A percentile compares a stretch with the other conserved stretches of the same genome.
phyloP scores from a whole-genome alignment of 2,329 filamentous ascomycete species.

The Zymoseptoria passerinii region DNA sequence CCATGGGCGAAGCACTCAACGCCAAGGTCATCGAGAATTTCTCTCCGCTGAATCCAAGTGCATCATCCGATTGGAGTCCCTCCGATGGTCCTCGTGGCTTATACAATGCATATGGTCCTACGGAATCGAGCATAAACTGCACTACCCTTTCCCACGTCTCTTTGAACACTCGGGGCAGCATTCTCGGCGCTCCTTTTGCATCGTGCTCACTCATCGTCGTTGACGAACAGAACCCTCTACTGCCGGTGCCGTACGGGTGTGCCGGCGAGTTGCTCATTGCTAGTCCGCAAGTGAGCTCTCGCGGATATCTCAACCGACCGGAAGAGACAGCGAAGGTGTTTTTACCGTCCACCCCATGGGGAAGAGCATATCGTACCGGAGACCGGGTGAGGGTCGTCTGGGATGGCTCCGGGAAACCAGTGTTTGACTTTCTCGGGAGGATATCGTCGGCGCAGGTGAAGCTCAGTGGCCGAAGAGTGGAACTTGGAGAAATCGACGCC shows the following conservation, averaged over 20 bases:
- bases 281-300: constrained; percentile 11
- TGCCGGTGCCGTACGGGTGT: constrained; percentile 7
- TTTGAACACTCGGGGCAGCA: constrained; percentile 4
- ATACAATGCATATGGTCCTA: constrained; percentile 15
- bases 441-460: constrained; percentile 10
- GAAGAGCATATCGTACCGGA: constrained; percentile 5
- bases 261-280: constrained; percentile 10
- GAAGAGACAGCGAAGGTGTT: constrained; percentile 9
- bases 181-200: constrained; percentile 7
- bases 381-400: constrained; percentile 6
- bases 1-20: constrained; percentile 13
- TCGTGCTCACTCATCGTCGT: constrained; percentile 7
- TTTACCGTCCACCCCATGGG: neutral
- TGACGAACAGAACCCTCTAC: neutral
- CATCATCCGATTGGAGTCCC: constrained; percentile 2
- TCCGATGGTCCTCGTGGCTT: constrained; percentile 4
- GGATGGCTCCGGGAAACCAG: constrained; percentile 4
- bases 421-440: constrained; percentile 10
- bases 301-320: constrained; percentile 11
- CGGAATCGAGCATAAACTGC: constrained; percentile 13
- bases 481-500: constrained; percentile 7
- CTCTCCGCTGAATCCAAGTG: constrained; percentile 4
- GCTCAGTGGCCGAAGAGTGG: constrained; percentile 6
- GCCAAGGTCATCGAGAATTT: constrained; percentile 13
- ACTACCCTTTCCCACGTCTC: constrained; percentile 6